Base-by-base conservation (phyloP, 139 green algal genomes). In the Medakamo hakoo region DNA sequence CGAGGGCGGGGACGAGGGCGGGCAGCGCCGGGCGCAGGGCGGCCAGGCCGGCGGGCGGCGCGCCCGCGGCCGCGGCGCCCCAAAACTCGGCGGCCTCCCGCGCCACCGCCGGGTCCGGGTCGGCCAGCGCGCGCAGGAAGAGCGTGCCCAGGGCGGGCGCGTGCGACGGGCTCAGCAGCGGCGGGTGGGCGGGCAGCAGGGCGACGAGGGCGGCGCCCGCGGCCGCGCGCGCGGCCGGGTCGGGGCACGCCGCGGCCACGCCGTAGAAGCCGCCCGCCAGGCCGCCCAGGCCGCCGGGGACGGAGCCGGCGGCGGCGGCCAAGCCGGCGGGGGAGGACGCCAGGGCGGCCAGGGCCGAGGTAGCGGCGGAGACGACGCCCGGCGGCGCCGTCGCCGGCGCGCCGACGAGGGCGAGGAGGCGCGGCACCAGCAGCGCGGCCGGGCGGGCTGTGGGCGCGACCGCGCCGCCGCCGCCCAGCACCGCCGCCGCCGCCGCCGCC, bases 1-100 rank as follows among this genome's bases (percentile, higher is more conserved):
- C 76, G 25, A 98, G 80, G 60, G 97, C 73, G 0, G 88, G 84
- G 16, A 98, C 78, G 23, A 98, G 78, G 25, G 78, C 72, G 5
- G 78, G 71, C 61, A 97, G 74, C 56, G 82, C 84, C 27, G 86
- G 86, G 22, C 74, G 71, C 48, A 98, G 76, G n/a, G n/a, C n/a
- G n/a, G n/a, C n/a, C n/a, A n/a, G n/a, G n/a, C n/a, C n/a, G n/a
- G n/a, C n/a, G 64, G 83, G 57, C 21, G 70, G 71, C 0, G 76
- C 73, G 14, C 71, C 68, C 27, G 95, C 88, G 66, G 78, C 83
- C 62, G 88, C 91, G 14, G 80, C 77, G 22, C 73, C 79, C 92
- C 92, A 98, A 69, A 98, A 98, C 73, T 97, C 92, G 65, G 80
- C 93, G n/a, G 80, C 76, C 73, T 97, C 92, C 23, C 98, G 71